A percentile compares a stretch with the other conserved stretches of the same genome.
Conservation (phyloP, 257 asterid species). For the Plectranthus barbatus region DNA sequence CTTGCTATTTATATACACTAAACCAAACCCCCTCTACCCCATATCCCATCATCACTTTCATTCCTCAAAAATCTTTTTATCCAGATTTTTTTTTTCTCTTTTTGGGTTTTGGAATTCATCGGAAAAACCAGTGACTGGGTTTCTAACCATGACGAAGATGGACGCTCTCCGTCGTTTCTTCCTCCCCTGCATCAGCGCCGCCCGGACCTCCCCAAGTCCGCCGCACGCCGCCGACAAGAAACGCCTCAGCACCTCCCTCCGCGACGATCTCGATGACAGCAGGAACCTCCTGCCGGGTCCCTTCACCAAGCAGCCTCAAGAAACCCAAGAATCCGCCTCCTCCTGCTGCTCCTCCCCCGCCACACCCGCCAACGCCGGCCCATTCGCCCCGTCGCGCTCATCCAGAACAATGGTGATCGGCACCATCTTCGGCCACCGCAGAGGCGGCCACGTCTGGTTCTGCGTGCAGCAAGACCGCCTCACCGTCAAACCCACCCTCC, state of each 20-base stretch:
- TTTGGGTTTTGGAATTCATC: neutral
- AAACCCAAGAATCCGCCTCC: conserved; percentile 14
- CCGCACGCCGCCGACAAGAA: conserved; percentile 48
- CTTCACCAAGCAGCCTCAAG: neutral
- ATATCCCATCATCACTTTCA: neutral
- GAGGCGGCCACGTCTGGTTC: conserved; percentile 87
- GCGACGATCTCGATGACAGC: conserved; percentile 50
- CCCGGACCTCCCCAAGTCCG: conserved; percentile 38
- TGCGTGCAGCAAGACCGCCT: conserved; percentile 80
- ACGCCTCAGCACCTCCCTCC: conserved; percentile 88
- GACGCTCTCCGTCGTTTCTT: conserved; percentile 76
- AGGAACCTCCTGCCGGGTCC: neutral
- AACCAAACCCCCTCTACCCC: neutral
- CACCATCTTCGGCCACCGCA: conserved; percentile 82
- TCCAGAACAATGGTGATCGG: conserved; percentile 90
- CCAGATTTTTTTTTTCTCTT: neutral
- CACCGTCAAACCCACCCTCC: conserved; percentile 50
- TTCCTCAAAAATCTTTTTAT: neutral
- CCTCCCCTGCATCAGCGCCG: conserved; percentile 61
- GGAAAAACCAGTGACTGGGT: too few species aligned
- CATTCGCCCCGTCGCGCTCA: conserved; percentile 50
- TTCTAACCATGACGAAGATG: conserved; percentile 48
- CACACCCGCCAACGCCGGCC: conserved; percentile 4
- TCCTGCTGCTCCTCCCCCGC: conserved; percentile 37
- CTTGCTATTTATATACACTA: neutral